Conservation (phyloP, 1,139 yeast species). For the Hyphopichia burtonii region DNA sequence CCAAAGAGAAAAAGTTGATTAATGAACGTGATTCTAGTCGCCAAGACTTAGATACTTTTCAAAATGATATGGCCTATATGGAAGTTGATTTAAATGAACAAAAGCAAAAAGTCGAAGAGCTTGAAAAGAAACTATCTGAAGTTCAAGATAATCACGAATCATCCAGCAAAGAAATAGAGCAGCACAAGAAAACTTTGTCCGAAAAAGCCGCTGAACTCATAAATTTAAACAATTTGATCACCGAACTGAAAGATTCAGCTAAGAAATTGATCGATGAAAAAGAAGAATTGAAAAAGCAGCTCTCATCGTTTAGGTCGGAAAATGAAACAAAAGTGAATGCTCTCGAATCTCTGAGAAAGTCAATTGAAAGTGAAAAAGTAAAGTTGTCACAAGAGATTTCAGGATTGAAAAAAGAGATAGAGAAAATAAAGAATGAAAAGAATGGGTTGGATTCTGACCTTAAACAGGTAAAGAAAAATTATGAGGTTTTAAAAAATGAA, state of each 20-base stretch:
- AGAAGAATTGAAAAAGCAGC: background rate
- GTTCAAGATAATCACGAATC: constrained; percentile 1
- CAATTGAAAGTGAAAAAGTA: constrained; percentile 2
- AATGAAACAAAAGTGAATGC: background rate
- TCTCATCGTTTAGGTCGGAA: background rate
- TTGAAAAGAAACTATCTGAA: background rate
- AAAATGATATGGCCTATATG: constrained; percentile 2
- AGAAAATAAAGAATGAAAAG: background rate
- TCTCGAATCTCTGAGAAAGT: background rate
- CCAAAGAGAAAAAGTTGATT: constrained; percentile 1
- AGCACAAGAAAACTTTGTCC: background rate
- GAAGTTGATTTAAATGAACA: constrained; percentile 4
- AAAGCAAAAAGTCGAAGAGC: background rate
- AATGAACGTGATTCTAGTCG: background rate
- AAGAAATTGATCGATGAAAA: background rate
- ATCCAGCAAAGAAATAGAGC: background rate
- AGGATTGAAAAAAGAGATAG: background rate
- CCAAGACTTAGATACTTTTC: constrained; percentile 1
- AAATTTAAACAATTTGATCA: constrained; percentile 1
- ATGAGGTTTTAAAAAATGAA: background rate
- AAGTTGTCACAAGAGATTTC: constrained; percentile 1
- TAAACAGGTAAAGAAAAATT: background rate
- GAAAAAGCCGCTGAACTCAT: constrained; percentile 1
- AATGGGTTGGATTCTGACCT: too few species aligned
- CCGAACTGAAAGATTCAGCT: background rate